These are phyloP conservation scores for Backusella circina DNA, from an alignment of 192 early-diverging fungal species.

Conservation along the genomic window DNA sequence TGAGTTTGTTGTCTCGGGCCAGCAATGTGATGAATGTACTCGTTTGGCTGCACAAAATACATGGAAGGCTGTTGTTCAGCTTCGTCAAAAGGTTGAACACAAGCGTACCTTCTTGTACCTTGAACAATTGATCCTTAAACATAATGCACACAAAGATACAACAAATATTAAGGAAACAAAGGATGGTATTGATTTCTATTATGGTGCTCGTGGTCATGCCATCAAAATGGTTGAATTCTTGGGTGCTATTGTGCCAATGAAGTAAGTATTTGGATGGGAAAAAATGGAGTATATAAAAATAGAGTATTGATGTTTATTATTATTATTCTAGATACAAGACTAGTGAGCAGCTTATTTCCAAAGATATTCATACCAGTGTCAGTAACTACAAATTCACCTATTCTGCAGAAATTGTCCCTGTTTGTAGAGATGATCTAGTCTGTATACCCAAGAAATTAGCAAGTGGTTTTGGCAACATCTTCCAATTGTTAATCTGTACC, in stretches of 20 bases:
- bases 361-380: constrained; percentile 87
- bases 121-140: constrained; percentile 98
- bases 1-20: constrained; percentile 87
- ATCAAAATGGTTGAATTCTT: constrained; percentile 97
- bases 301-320: background rate
- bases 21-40: constrained; percentile 95
- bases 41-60: constrained; percentile 95
- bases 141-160: constrained; percentile 95
- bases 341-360: constrained; percentile 94
- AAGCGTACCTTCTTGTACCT: constrained; percentile 98
- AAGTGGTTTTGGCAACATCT: constrained; percentile 77
- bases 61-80: constrained; percentile 97
- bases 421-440: constrained; percentile 96
- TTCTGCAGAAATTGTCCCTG: constrained; percentile 91
- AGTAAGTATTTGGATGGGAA: constrained; percentile 29
- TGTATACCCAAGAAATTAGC: constrained; percentile 85
- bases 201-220: constrained; percentile 82
- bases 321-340: constrained; percentile 64
- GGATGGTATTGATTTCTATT: constrained; percentile 98
- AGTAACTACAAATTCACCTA: constrained; percentile 97
- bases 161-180: constrained; percentile 96
- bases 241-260: constrained; percentile 76
- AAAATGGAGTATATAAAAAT: background rate
- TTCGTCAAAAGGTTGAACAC: constrained; percentile 97
- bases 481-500: constrained; percentile 77